phyloP scores from a whole-genome alignment of 345 rosid genomes.

The Kernera saxatilis region DNA sequence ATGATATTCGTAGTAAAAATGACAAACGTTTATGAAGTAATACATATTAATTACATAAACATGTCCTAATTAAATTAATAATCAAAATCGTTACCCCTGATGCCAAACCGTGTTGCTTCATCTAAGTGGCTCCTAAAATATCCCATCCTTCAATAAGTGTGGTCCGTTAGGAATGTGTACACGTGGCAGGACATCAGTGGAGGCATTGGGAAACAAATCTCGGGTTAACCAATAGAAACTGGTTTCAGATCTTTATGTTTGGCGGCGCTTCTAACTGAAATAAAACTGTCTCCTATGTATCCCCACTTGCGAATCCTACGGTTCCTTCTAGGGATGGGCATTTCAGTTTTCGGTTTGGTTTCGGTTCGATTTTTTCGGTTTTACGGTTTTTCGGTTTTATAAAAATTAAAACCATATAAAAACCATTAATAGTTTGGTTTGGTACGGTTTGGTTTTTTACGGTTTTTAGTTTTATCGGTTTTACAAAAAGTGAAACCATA shows the following conservation, averaged over 20 bases:
- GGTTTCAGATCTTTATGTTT: slow-evolving; percentile 21
- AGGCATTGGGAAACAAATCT: slow-evolving; percentile 14
- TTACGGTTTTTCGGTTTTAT: no score
- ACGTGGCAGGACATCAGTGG: slow-evolving; percentile 2
- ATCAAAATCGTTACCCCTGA: background rate
- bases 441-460: no score
- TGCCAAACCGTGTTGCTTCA: slow-evolving; percentile 20
- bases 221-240: slow-evolving; percentile 19
- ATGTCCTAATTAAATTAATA: background rate
- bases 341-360: no score
- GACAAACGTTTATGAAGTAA: background rate
- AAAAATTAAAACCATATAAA: no score
- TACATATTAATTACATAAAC: background rate
- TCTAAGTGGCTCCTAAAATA: slow-evolving; percentile 18
- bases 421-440: no score
- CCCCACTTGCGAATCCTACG: slow-evolving; percentile 23
- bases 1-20: background rate
- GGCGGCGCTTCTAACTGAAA: slow-evolving; percentile 35
- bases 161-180: slow-evolving; percentile 25
- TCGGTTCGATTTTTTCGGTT: no score
- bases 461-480: no score
- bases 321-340: no score
- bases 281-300: slow-evolving; percentile 15
- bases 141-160: slow-evolving; percentile 19
- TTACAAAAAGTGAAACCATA: no score